Evolutionary conservation across 257 asterid genomes (phyloP).

Genomic region (Lavandula angustifolia): DNA sequence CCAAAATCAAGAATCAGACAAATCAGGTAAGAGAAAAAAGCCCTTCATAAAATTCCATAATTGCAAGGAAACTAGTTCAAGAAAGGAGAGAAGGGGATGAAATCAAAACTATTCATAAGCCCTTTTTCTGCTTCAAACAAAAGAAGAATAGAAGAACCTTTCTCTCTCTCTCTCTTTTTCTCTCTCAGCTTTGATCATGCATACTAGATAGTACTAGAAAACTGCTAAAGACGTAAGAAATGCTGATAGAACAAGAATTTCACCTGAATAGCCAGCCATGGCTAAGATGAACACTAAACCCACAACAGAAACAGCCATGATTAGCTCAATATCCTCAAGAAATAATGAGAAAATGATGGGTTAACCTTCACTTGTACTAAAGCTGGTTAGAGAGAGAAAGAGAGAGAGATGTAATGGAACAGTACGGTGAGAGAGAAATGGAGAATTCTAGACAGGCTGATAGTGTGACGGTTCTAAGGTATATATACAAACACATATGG

Average conservation of each 20-base stretch:
- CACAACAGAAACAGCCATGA: conserved; percentile 58
- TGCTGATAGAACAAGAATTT: not conserved
- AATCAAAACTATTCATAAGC: conserved; percentile 32
- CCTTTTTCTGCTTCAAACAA: conserved; percentile 26
- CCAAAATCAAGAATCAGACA: not conserved
- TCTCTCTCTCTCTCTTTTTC: not conserved
- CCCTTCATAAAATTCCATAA: not conserved
- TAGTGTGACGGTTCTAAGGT: conserved; percentile 38
- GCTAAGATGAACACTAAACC: conserved; percentile 50
- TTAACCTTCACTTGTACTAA: conserved; percentile 10
- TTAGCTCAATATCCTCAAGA: conserved; percentile 29
- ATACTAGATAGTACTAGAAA: not conserved
- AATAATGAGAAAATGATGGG: conserved; percentile 24
- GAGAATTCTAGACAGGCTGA: conserved; percentile 43
- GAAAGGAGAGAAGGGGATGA: conserved; percentile 9
- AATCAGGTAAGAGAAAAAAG: conserved; percentile 34
- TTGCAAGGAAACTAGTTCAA: conserved; percentile 6
- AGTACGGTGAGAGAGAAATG: conserved; percentile 21
- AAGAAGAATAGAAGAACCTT: not conserved
- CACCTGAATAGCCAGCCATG: conserved; percentile 54
- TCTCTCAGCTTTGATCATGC: too few relatives aligned
- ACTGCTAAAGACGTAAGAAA: not conserved
- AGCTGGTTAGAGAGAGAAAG: conserved; percentile 20
- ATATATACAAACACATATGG: conserved; percentile 20
- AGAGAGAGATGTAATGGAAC: conserved; percentile 10